These are phyloP conservation scores for Oryza nivara DNA, from an alignment of 176 grass and related monocot genomes.

Conservation along the genomic window DNA sequence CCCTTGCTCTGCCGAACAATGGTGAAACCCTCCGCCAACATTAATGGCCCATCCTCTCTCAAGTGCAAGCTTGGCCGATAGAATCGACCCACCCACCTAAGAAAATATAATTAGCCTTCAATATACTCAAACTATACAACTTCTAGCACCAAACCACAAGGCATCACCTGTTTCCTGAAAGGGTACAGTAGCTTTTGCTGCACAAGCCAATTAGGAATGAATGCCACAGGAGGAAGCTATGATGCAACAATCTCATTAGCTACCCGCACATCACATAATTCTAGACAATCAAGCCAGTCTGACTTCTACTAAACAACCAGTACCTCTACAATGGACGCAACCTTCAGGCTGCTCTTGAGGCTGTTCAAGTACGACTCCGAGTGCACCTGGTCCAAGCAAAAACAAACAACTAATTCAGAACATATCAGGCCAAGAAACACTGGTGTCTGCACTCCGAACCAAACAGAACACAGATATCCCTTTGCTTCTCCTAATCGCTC, in stretches of 20 bases:
- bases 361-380: constrained; percentile 66
- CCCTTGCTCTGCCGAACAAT: constrained; percentile 82
- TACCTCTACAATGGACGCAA: constrained; percentile 86
- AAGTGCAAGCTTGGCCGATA: constrained; percentile 81
- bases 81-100: constrained; percentile 81
- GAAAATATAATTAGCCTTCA: not conserved
- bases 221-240: constrained; percentile 74
- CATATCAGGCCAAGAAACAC: not conserved
- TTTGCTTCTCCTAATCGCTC: not conserved
- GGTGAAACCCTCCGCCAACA: constrained; percentile 91
- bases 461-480: not conserved
- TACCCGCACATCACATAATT: not conserved
- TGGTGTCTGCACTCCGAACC: not conserved
- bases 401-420: constrained; percentile 8
- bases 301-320: constrained; percentile 2
- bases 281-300: not conserved
- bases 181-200: constrained; percentile 74
- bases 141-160: constrained; percentile 26
- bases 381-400: constrained; percentile 63
- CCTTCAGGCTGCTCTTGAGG: constrained; percentile 77
- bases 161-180: constrained; percentile 74
- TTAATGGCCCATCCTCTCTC: constrained; percentile 94
- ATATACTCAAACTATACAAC: constrained; percentile 5
- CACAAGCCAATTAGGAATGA: constrained; percentile 77
- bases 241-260: not conserved